These are phyloP conservation scores for Sphaerulina musiva DNA, from an alignment of 2,329 filamentous ascomycete genomes.

Conservation along the genomic window DNA sequence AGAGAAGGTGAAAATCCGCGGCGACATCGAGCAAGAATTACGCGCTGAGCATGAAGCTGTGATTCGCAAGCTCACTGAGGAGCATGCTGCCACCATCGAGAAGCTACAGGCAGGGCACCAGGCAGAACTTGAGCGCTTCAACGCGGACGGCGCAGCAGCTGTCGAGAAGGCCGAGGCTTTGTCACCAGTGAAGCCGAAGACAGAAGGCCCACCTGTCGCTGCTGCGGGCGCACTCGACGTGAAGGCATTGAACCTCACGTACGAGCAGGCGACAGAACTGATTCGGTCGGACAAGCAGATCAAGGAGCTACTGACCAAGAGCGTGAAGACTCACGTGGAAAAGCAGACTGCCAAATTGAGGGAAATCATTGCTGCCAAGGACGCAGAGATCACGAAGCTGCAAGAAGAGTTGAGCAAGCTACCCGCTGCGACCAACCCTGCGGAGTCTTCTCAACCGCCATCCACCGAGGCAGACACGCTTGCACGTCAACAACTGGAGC, in stretches of 20 bases:
- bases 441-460: neutral
- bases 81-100: slow-evolving; percentile 42
- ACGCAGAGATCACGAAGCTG: slow-evolving; percentile 28
- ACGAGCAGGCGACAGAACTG: slow-evolving; percentile 46
- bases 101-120: slow-evolving; percentile 35
- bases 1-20: slow-evolving; percentile 33
- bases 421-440: neutral
- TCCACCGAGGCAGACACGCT: slow-evolving; percentile 15
- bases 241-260: slow-evolving; percentile 37
- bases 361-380: slow-evolving; percentile 29
- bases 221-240: slow-evolving; percentile 20
- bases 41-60: slow-evolving; percentile 43
- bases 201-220: slow-evolving; percentile 32
- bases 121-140: slow-evolving; percentile 35
- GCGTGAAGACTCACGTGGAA: slow-evolving; percentile 48
- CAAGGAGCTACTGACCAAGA: slow-evolving; percentile 48
- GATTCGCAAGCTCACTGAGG: slow-evolving; percentile 42
- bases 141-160: slow-evolving; percentile 33
- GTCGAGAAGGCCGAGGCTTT: slow-evolving; percentile 32
- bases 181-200: slow-evolving; percentile 34
- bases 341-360: slow-evolving; percentile 38
- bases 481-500: slow-evolving; percentile 21
- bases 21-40: slow-evolving; percentile 32
- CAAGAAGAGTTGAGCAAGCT: slow-evolving; percentile 16
- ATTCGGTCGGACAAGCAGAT: slow-evolving; percentile 46